Conservation (phyloP, 225 moss, liverwort and hornwort genomes). For the Ulota crispa region DNA sequence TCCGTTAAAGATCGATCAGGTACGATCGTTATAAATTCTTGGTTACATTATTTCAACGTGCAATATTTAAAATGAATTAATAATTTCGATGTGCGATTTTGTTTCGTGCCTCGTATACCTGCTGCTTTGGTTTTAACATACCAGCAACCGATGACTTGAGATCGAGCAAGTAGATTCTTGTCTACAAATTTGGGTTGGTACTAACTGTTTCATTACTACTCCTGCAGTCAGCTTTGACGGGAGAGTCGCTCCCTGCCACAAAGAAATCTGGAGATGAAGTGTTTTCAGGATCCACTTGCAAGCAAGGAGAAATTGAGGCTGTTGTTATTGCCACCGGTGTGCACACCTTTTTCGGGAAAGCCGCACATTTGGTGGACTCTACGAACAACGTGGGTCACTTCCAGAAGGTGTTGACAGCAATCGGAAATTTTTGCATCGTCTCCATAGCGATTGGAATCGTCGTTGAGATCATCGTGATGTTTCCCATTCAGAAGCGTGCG, state of each 20-base stretch:
- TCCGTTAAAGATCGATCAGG: slow-evolving; percentile 64
- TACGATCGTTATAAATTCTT: neutral
- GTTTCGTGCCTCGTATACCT: neutral
- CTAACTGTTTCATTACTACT: slow-evolving; percentile 7
- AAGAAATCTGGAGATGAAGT: slow-evolving; percentile 63
- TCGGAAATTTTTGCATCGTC: slow-evolving; percentile 73
- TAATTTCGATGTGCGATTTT: neutral
- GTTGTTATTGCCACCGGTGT: slow-evolving; percentile 73
- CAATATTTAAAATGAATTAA: neutral
- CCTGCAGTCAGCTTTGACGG: slow-evolving; percentile 57
- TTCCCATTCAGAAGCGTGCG: slow-evolving; percentile 46
- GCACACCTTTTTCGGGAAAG: slow-evolving; percentile 73
- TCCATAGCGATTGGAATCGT: slow-evolving; percentile 66
- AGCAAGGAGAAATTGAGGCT: slow-evolving; percentile 73
- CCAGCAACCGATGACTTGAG: neutral
- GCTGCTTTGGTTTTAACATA: neutral
- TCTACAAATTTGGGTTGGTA: neutral
- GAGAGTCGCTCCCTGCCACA: slow-evolving; percentile 56
- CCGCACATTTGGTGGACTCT: slow-evolving; percentile 72
- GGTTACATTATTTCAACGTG: neutral
- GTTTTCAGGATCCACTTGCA: slow-evolving; percentile 61
- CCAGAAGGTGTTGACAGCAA: slow-evolving; percentile 70
- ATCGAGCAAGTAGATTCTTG: neutral
- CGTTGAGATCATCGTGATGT: slow-evolving; percentile 69
- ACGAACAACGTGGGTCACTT: slow-evolving; percentile 79